These are phyloP conservation scores for Glarea lozoyensis DNA, from an alignment of 495 filamentous ascomycete species.

Conservation along the genomic window DNA sequence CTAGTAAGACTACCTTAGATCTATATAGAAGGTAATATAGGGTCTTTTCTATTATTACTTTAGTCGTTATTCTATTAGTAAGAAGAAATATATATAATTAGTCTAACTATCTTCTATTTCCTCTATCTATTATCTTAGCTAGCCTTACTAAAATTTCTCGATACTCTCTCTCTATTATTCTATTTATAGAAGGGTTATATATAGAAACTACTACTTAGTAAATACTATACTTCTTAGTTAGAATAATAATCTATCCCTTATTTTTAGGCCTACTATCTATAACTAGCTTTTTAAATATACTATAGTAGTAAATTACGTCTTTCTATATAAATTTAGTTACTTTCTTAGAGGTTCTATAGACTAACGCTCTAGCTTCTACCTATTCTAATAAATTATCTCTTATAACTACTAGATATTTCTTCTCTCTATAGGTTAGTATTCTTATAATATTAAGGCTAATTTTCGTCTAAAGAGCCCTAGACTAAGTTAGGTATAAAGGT, in stretches of 20 bases:
- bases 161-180: constrained; percentile 2
- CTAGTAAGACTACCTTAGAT: not conserved
- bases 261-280: constrained; percentile 1
- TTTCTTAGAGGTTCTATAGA: not conserved
- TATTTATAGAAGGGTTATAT: not conserved
- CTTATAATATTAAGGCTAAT: not conserved
- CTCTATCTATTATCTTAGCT: not conserved
- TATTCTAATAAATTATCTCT: not conserved
- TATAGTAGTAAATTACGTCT: not conserved
- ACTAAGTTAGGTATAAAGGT: not conserved
- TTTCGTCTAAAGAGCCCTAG: not conserved
- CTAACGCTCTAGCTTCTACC: not conserved
- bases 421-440: not conserved
- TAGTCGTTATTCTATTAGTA: not conserved
- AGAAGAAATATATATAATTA: not conserved
- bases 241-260: not conserved
- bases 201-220: not conserved
- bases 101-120: not conserved
- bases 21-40: constrained; percentile 1
- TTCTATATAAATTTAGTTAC: not conserved
- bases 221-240: not conserved
- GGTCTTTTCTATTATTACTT: not conserved
- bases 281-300: not conserved
- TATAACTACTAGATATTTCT: not conserved
- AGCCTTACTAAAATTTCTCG: not conserved